A percentile compares a stretch with the other conserved stretches of the same genome.
Evolutionary conservation across 108 stramenopile genomes (phyloP).

Genomic region (Nitzschia putrida): DNA sequence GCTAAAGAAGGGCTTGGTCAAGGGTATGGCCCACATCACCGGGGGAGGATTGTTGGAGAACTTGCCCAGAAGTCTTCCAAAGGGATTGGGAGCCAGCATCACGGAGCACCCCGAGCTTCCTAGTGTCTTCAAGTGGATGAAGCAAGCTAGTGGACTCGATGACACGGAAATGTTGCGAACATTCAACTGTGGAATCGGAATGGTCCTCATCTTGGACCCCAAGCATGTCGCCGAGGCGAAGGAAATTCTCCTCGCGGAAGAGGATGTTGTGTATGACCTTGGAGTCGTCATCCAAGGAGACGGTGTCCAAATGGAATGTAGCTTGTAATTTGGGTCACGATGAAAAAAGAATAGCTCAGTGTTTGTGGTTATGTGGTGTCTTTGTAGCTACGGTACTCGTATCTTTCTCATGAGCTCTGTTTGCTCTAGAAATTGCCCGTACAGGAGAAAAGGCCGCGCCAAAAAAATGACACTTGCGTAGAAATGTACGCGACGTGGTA

Average conservation of each 20-base stretch:
- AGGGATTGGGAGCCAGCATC: slow-evolving; percentile 82
- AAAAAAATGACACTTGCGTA: too few relatives aligned
- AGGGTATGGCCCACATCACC: slow-evolving; percentile 96
- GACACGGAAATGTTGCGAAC: slow-evolving; percentile 94
- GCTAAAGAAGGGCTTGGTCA: slow-evolving; percentile 76
- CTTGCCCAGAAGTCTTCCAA: slow-evolving; percentile 90
- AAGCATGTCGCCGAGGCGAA: slow-evolving; percentile 71
- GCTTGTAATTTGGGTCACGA: too few relatives aligned
- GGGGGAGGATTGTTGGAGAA: slow-evolving; percentile 97
- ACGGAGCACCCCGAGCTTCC: slow-evolving; percentile 84
- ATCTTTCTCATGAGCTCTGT: too few relatives aligned
- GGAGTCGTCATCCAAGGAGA: slow-evolving; percentile 51
- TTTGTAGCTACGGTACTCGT: too few relatives aligned
- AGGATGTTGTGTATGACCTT: slow-evolving; percentile 71
- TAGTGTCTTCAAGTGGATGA: slow-evolving; percentile 94
- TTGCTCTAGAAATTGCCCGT: too few relatives aligned
- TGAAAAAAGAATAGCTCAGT: too few relatives aligned
- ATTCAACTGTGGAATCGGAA: slow-evolving; percentile 97
- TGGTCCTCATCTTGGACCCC: slow-evolving; percentile 89
- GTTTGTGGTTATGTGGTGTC: too few relatives aligned
- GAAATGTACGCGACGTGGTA: too few relatives aligned
- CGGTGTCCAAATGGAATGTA: slow-evolving; percentile 21
- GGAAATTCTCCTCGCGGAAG: slow-evolving; percentile 69
- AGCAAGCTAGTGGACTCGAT: slow-evolving; percentile 81
- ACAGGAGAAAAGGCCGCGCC: too few relatives aligned